Evolutionary conservation across 2,329 filamentous ascomycete species (phyloP), one percentile per base, ranked within the genome.

Genomic region (Helicocarpus griseus): DNA sequence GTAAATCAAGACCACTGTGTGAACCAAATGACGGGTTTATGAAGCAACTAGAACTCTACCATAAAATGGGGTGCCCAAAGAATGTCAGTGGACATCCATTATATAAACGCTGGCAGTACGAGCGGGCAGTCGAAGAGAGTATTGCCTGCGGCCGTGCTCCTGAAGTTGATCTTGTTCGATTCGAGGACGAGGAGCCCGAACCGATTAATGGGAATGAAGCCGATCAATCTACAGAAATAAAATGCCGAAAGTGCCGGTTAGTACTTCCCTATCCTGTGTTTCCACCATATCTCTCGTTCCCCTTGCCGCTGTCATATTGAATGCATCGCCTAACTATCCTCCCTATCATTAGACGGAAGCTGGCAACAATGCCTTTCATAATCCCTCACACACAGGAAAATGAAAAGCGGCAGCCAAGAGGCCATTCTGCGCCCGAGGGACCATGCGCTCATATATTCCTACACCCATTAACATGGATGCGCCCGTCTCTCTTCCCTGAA

Each of bases 381-480:
- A 69, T 85, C 43, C 70, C 78, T 1, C 89, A 94, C 68, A 59
- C 71, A 58, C 29, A 41, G n/a, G 5, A 40, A 52, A 21, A 40
- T 44, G 44, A 60, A 68, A 54, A 52, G 60, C 49, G 54, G 55
- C 22, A 55, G 52, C 36, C 51, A 53, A 49, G 65, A 60, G 55
- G 54, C 53, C 53, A 52, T 46, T 41, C 52, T 46, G 38, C 55
- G 35, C 53, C 58, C 24, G 60, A 64, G 36, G 58, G 63, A 14
- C 65, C 72, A 31, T 98, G 93, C 63, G 85, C 86, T 19, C 91
- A 97, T 68, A 81, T 90, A 66, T 97, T 96, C 69, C 71, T 97
- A 57, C 89, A 97, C 63, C 89, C 93, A 0, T 74, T 98, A 31
- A 87, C 87, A 13, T 98, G 93, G 93, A 98, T 98, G 93, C 82